Evolutionary conservation across 2,329 filamentous ascomycete genomes (phyloP), one percentile per base, ranked within the genome.

Genomic region (Exserohilum turcica): DNA sequence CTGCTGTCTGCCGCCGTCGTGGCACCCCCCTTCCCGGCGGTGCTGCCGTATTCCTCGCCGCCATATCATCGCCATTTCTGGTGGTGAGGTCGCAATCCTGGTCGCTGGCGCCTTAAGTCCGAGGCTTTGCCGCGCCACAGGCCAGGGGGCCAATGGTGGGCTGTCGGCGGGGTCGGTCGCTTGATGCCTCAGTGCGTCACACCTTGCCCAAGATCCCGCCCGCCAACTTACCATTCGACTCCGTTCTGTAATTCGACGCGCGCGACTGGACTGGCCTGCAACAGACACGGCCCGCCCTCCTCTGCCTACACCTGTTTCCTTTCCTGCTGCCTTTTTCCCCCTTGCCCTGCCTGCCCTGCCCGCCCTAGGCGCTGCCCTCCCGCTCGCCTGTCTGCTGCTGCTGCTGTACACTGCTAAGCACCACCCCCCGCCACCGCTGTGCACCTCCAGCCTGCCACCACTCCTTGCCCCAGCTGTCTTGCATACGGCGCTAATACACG

Each of bases 401-500:
- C n/a, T n/a, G n/a, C n/a, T n/a, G n/a, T n/a, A n/a, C 5, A 16
- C 43, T 39, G 32, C 32, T 43, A 19, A n/a, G 24, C 27, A 43
- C 52, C 40, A n/a, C n/a, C n/a, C n/a, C n/a, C 49, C 50, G 51
- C 54, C n/a, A 46, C 47, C 31, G 31, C 31, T 39, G 43, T 37
- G 19, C 50, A 36, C 24, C 27, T 52, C 37, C 31, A 37, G 21
- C 21, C 35, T 32, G 43, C 44, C 33, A 36, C 32, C 50, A 33
- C 27, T 9, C 46, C 19, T n/a, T n/a, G n/a, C n/a, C n/a, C 27
- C 40, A 21, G 18, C 28, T 18, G 21, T 19, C 29, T 47, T 43
- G n/a, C 27, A 50, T 6, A 53, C 21, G 33, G 43, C 36, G 39
- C 67, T 69, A 49, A 69, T 43, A 43, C 59, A 75, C 61, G 7